phyloP scores from a whole-genome alignment of 129 eudicot genomes.

The Erigeron canadensis region DNA sequence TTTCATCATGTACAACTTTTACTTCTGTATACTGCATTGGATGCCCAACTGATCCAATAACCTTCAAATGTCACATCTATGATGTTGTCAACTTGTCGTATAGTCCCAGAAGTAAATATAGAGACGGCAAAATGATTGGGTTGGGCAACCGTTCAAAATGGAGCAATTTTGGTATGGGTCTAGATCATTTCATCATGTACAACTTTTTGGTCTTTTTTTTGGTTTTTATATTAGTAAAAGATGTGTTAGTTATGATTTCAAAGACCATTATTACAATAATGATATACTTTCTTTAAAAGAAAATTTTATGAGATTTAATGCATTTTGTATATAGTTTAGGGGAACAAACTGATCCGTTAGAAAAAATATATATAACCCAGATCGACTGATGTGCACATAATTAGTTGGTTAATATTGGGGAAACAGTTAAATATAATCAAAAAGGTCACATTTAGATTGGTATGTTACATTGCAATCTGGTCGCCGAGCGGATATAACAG shows the following conservation, averaged over 20 bases:
- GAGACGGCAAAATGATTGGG: not conserved
- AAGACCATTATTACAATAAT: too few species aligned
- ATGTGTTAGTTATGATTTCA: too few species aligned
- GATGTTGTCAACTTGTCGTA: slow-evolving; percentile 30
- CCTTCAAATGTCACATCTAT: slow-evolving; percentile 58
- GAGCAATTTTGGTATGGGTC: not conserved
- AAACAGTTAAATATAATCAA: not conserved
- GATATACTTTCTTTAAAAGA: not conserved
- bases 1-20: slow-evolving; percentile 75
- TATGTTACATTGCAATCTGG: slow-evolving; percentile 56
- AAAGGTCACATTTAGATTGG: slow-evolving; percentile 6
- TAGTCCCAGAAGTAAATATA: slow-evolving; percentile 3
- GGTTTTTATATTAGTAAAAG: too few species aligned
- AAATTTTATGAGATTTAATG: not conserved
- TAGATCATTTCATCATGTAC: not conserved
- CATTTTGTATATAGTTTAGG: not conserved
- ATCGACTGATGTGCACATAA: not conserved
- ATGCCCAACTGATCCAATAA: slow-evolving; percentile 82
- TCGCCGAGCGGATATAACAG: slow-evolving; percentile 70
- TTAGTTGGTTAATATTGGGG: not conserved
- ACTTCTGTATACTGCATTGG: slow-evolving; percentile 64
- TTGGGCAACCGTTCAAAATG: not conserved
- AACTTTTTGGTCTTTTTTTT: too few species aligned
- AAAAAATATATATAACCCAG: not conserved
- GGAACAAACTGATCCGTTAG: not conserved